Conservation (phyloP, 2,329 filamentous ascomycete species). For the Monilinia vaccinii-corymbosi region DNA sequence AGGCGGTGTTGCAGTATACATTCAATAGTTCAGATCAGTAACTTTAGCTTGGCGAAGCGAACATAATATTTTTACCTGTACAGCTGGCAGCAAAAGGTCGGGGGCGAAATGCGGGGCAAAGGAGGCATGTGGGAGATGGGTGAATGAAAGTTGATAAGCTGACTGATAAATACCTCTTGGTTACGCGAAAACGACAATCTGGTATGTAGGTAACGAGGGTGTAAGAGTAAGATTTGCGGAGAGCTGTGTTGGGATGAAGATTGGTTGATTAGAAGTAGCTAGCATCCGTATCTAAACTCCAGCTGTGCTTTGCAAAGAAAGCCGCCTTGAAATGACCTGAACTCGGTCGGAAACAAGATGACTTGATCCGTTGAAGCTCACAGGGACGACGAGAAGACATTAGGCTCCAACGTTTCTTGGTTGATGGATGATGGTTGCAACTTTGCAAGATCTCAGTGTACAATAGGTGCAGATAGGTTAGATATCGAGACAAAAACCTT, state of each 20-base stretch:
- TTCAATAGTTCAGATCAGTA: neutral
- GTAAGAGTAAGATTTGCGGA: slow-evolving; percentile 6
- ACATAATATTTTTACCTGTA: neutral
- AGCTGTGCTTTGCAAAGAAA: neutral
- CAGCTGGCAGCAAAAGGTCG: neutral
- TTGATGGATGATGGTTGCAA: slow-evolving; percentile 2
- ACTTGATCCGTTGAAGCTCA: neutral
- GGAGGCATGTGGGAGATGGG: slow-evolving; percentile 2
- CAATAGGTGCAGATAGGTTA: neutral
- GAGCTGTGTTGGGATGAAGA: slow-evolving; percentile 3
- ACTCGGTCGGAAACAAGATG: neutral
- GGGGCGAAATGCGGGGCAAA: slow-evolving; percentile 9
- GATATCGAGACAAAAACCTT: neutral
- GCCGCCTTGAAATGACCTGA: neutral
- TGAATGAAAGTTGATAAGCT: neutral
- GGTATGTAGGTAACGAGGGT: neutral
- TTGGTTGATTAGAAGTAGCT: neutral
- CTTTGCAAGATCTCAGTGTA: slow-evolving; percentile 4
- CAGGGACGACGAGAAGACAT: neutral
- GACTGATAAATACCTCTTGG: neutral
- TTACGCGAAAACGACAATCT: neutral
- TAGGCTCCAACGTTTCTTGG: slow-evolving; percentile 4
- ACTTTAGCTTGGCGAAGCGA: neutral
- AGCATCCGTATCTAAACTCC: neutral
- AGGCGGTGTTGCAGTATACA: slow-evolving; percentile 8